Base-by-base conservation (phyloP, 2,329 filamentous ascomycete genomes). In the Venturia pyrina region DNA sequence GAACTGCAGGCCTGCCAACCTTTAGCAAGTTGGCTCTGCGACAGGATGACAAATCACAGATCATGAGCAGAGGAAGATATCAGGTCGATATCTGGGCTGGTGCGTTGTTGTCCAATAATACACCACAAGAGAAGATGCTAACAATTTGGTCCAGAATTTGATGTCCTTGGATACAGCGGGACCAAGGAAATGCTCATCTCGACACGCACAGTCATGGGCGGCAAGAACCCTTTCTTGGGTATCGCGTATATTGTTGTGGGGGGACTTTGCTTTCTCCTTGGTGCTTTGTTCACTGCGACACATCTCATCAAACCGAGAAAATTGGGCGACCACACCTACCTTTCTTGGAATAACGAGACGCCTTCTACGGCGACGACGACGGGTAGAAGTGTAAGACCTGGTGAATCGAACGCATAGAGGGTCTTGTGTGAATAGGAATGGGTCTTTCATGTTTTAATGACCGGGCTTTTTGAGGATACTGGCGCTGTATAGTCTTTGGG, bases 221-320 rank as follows among this genome's bases (percentile, higher is more conserved):
- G 95, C 71, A 90, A 89, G 73, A 99, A 99, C 75, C 89, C 91
- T 34, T 98, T 97, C 82, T 85, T 98, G 63, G 95, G 95, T 60
- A 99, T 99, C 71, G 92, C 93, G 46, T 99, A 98, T 77, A 83
- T 98, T 37, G 91, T 96, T 19, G 91, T 99, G 13, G 93, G 93
- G 66, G 95, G 93, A 61, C 83, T 98, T 67, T 99, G 95, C 79
- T 89, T 99, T 71, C 75, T 97, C 37, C 85, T 99, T 10, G 95
- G 95, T 63, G 86, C 86, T 34, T 75, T 98, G 65, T 99, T 99
- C 78, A 93, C 93, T 43, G 83, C 91, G 68, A 93, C 91, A 0
- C 93, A 98, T 78, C 82, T 98, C 69, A 87, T 99, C 77, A 93
- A 90, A 75, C 95, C 95, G 68, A 89, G 95, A 73, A 99, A 98